phyloP scores from a whole-genome alignment of 169 alveolate species.

The Hammondia hammondi region DNA sequence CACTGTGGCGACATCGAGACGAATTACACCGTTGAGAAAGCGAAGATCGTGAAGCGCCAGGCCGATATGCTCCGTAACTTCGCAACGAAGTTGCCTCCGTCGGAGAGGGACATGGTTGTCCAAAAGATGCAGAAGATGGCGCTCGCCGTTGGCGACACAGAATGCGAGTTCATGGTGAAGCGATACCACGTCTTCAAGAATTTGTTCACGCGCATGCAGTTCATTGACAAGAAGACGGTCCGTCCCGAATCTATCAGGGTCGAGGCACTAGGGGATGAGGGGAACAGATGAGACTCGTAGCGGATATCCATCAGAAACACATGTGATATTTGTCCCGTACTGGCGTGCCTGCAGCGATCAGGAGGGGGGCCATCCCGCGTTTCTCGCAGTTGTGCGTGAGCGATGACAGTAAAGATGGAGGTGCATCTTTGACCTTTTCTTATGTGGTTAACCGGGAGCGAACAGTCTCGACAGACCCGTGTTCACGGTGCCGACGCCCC shows the following conservation, averaged over 20 bases:
- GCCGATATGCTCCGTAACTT: slow-evolving; percentile 87
- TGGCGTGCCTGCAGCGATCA: too few relatives aligned
- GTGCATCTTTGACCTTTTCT: too few relatives aligned
- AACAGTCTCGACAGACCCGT: neutral
- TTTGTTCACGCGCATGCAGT: slow-evolving; percentile 41
- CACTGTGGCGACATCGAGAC: slow-evolving; percentile 90
- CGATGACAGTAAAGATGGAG: neutral
- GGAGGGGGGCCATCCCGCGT: too few relatives aligned
- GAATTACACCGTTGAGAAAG: slow-evolving; percentile 81
- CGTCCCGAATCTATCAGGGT: neutral
- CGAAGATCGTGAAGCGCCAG: slow-evolving; percentile 83
- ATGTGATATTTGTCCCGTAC: too few relatives aligned
- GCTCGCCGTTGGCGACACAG: slow-evolving; percentile 86
- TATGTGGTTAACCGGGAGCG: too few relatives aligned
- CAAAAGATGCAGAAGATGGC: slow-evolving; percentile 83
- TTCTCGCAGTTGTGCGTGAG: neutral
- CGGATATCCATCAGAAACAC: too few relatives aligned
- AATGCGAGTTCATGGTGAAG: slow-evolving; percentile 82
- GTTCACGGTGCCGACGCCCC: neutral
- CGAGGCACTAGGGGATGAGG: too few relatives aligned
- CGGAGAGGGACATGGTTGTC: slow-evolving; percentile 48
- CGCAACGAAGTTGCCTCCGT: slow-evolving; percentile 80
- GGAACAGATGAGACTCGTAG: too few relatives aligned
- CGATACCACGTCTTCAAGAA: slow-evolving; percentile 67
- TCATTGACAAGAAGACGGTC: slow-evolving; percentile 57